phyloP scores from a whole-genome alignment of 352 stramenopile genomes.

The Phytopythium kandeliae region DNA sequence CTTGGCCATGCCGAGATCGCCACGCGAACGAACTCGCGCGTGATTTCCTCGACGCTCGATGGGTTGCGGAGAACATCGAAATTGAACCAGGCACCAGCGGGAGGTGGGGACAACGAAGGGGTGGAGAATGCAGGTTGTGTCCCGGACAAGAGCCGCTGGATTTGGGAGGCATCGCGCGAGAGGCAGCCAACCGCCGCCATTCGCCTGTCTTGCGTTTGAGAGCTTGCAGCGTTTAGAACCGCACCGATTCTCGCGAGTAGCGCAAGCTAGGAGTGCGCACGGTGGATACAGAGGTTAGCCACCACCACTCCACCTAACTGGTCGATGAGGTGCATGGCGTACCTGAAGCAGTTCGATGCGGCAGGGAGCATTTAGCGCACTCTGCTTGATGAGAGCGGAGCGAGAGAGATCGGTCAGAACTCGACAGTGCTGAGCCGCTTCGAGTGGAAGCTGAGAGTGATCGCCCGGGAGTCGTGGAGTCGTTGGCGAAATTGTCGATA shows the following conservation, averaged over 20 bases:
- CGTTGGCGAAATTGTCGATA: background rate
- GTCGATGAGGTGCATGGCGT: background rate
- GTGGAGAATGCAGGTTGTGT: background rate
- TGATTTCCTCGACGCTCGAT: background rate
- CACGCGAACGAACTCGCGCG: slow-evolving; percentile 3
- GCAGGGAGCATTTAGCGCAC: slow-evolving; percentile 17
- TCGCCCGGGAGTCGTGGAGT: background rate
- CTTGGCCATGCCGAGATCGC: background rate
- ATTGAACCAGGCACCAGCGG: background rate
- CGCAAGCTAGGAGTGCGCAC: slow-evolving; percentile 17
- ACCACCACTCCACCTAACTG: background rate
- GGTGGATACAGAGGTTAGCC: background rate
- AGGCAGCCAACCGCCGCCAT: slow-evolving; percentile 9
- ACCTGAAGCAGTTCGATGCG: slow-evolving; percentile 43
- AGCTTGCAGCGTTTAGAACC: slow-evolving; percentile 15
- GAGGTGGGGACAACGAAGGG: background rate
- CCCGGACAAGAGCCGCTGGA: background rate
- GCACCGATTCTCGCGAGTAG: slow-evolving; percentile 35
- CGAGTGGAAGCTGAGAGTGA: background rate
- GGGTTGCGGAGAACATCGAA: background rate
- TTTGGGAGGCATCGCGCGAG: slow-evolving; percentile 13
- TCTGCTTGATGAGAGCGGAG: slow-evolving; percentile 29
- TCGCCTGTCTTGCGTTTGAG: background rate
- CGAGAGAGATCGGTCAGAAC: slow-evolving; percentile 22
- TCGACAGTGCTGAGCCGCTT: slow-evolving; percentile 11